phyloP scores from a whole-genome alignment of 345 rosid genomes.

The Euphorbia lathyris region DNA sequence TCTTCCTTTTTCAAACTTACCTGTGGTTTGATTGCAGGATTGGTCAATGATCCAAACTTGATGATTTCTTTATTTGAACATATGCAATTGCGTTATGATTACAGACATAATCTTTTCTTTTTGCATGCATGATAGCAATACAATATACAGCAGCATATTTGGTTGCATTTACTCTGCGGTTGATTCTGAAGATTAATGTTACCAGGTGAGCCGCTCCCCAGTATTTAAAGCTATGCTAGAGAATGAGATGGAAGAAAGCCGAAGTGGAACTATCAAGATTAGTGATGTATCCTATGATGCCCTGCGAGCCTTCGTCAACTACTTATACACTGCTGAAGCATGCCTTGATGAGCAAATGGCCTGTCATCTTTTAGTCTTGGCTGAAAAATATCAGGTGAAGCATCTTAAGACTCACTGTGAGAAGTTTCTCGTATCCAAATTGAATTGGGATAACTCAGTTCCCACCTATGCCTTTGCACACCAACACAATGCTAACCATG shows the following conservation, averaged over 20 bases:
- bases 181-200: conserved; percentile 3
- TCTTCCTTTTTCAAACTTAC: too few species aligned
- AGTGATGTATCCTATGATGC: conserved; percentile 62
- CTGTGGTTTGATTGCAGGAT: background rate
- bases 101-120: too few species aligned
- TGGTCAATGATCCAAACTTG: too few species aligned
- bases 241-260: conserved; percentile 85
- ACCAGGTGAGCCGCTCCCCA: conserved; percentile 71
- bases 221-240: conserved; percentile 87
- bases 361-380: conserved; percentile 68
- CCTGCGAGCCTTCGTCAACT: conserved; percentile 58
- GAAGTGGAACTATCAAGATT: conserved; percentile 77
- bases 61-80: too few species aligned
- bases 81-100: too few species aligned
- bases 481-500: conserved; percentile 69
- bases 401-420: conserved; percentile 75
- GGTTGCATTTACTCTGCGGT: too few species aligned
- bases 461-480: conserved; percentile 79
- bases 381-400: conserved; percentile 81
- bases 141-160: too few species aligned
- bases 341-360: conserved; percentile 76
- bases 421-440: conserved; percentile 65
- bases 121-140: too few species aligned
- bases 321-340: conserved; percentile 78
- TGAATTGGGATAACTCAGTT: conserved; percentile 72